Evolutionary conservation across 441 rosid species (phyloP).

Genomic region (Erodium moschatum): DNA sequence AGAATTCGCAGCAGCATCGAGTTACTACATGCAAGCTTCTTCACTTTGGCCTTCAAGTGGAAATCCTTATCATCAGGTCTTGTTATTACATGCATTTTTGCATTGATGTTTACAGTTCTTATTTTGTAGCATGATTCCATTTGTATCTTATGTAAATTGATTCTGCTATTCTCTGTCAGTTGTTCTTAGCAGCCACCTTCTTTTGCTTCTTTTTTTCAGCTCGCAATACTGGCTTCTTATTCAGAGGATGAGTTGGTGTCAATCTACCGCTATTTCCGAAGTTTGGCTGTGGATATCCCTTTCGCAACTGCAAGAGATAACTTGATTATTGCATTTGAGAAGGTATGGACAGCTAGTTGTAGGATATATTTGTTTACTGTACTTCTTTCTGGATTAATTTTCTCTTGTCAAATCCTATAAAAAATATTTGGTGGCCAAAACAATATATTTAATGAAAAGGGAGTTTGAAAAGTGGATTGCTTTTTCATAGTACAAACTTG

Average conservation of each 20-base stretch:
- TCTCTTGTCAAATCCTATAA: neutral
- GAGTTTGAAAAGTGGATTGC: neutral
- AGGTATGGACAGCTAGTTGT: slow-evolving; percentile 7
- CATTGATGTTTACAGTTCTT: neutral
- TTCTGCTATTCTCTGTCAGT: neutral
- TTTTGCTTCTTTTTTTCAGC: slow-evolving; percentile 11
- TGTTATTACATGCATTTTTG: neutral
- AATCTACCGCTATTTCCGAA: slow-evolving; percentile 20
- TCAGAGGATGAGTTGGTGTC: slow-evolving; percentile 19
- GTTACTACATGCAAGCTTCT: slow-evolving; percentile 22
- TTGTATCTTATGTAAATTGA: neutral
- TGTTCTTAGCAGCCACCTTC: neutral
- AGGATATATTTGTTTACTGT: neutral
- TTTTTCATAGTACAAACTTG: neutral
- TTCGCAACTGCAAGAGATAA: slow-evolving; percentile 23
- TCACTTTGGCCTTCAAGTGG: slow-evolving; percentile 22
- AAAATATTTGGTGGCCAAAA: neutral
- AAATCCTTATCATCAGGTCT: slow-evolving; percentile 23
- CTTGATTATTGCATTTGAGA: slow-evolving; percentile 20
- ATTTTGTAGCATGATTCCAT: neutral
- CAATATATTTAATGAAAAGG: neutral
- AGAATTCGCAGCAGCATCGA: slow-evolving; percentile 20
- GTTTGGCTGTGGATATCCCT: slow-evolving; percentile 23
- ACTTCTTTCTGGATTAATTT: slow-evolving; percentile 4
- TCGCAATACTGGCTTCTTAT: slow-evolving; percentile 20